Conservation (phyloP, 2,329 filamentous ascomycete species). For the Whalleya microplaca region DNA sequence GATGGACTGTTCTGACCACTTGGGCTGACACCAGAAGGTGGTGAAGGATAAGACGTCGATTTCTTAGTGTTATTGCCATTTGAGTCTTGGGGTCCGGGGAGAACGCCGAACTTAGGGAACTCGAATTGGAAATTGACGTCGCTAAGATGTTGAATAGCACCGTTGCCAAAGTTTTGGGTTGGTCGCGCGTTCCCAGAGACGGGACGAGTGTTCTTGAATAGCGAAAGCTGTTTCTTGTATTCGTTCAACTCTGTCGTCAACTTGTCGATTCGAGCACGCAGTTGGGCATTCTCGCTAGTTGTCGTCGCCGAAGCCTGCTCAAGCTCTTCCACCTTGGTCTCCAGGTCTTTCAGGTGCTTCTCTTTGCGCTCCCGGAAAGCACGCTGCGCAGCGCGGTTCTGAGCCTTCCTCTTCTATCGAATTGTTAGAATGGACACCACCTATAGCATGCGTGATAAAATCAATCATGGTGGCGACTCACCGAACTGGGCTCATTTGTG, state of each 20-base stretch:
- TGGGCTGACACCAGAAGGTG: slow-evolving; percentile 33
- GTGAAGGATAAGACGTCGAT: slow-evolving; percentile 30
- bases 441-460: slow-evolving; percentile 15
- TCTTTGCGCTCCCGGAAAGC: slow-evolving; percentile 96
- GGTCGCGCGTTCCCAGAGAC: slow-evolving; percentile 45
- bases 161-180: slow-evolving; percentile 45
- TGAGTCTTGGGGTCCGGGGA: slow-evolving; percentile 52
- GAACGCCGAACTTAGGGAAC: slow-evolving; percentile 88
- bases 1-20: slow-evolving; percentile 41
- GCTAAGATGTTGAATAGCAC: slow-evolving; percentile 62
- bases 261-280: slow-evolving; percentile 87
- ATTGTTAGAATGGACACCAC: slow-evolving; percentile 29
- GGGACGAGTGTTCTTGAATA: slow-evolving; percentile 48
- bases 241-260: slow-evolving; percentile 84
- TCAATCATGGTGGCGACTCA: slow-evolving; percentile 58
- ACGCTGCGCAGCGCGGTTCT: slow-evolving; percentile 89
- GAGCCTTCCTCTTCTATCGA: slow-evolving; percentile 86
- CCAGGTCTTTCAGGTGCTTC: slow-evolving; percentile 83
- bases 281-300: slow-evolving; percentile 81
- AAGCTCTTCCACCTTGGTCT: slow-evolving; percentile 74
- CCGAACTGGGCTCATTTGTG: slow-evolving; percentile 92
- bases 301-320: slow-evolving; percentile 83
- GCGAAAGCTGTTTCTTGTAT: slow-evolving; percentile 83
- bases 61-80: slow-evolving; percentile 19
- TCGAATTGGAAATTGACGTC: slow-evolving; percentile 92